These are phyloP conservation scores for Choiromyces venosus DNA, from an alignment of 495 filamentous ascomycete species.

Conservation along the genomic window DNA sequence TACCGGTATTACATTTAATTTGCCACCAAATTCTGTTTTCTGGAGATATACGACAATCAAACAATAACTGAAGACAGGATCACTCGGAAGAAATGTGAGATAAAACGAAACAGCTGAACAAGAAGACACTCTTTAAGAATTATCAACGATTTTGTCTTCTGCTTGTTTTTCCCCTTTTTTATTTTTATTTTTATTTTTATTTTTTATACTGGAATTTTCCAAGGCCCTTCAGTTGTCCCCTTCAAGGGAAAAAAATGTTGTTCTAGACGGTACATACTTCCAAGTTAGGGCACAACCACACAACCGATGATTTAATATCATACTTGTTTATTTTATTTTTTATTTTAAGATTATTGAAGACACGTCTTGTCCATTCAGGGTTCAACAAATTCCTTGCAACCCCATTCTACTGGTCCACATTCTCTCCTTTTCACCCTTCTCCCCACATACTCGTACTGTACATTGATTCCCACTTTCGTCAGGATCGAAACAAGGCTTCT, in stretches of 20 bases:
- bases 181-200: no score
- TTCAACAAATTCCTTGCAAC: background rate
- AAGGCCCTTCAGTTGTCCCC: no score
- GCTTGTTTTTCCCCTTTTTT: background rate
- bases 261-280: background rate
- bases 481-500: background rate
- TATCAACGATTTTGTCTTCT: background rate
- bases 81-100: background rate
- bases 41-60: background rate
- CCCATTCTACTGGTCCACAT: background rate
- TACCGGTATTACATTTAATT: background rate
- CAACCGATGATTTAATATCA: background rate
- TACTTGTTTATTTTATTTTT: no score
- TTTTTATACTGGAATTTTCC: no score
- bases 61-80: background rate
- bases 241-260: background rate
- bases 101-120: background rate
- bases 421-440: background rate
- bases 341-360: no score
- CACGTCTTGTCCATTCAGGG: background rate
- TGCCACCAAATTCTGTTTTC: background rate
- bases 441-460: background rate
- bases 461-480: background rate
- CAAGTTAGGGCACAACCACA: background rate
- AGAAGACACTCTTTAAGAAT: background rate